Base-by-base conservation (phyloP, 768 basidiomycete species). In the Scleroderma citrinum region DNA sequence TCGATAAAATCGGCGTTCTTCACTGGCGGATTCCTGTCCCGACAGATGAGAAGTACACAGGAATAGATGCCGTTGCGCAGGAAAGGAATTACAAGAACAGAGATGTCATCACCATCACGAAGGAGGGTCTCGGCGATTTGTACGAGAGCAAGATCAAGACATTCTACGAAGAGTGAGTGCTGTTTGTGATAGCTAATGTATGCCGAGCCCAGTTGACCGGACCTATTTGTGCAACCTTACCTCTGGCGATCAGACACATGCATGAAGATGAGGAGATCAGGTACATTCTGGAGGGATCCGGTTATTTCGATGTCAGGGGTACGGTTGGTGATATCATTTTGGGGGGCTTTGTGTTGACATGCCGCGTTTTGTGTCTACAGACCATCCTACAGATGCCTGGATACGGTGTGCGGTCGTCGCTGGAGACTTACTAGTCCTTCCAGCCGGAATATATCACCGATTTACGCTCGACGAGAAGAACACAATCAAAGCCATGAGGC, bases 231-330 rank as follows among this genome's bases (percentile, higher is more conserved):
- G n/a, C n/a, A n/a, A n/a, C n/a, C n/a, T n/a, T n/a, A n/a, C n/a
- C 42, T 36, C 24, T 14, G 7, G 13, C 30, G 10, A 13, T 17
- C 59, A 89, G 87, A 61, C 92, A 94, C 61, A 77, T 94, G 73
- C 92, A 95, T 59, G 92, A 94, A 66, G 92, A 95, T 58, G 92
- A 97, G 62, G 92, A 94, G 70, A 94, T 93, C 61, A 76, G 92
- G 5, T 95, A 87, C 61, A 80, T 92, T 56, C 74, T 90, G 26
- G 76, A 77, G 4, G 93, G 93, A 17, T 81, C 79, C 42, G 92
- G 91, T 0, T 95, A 83, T 73, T 95, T 95, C 63, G 93, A 95
- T 58, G 78, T 95, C 35, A 76, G 91, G 55, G 87, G 87, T 87
- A 57, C 42, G 80, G 13, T 13, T 16, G 24, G 23, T 20, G n/a